phyloP scores from a whole-genome alignment of 2,329 filamentous ascomycete species.

The Cladosporium sp. region DNA sequence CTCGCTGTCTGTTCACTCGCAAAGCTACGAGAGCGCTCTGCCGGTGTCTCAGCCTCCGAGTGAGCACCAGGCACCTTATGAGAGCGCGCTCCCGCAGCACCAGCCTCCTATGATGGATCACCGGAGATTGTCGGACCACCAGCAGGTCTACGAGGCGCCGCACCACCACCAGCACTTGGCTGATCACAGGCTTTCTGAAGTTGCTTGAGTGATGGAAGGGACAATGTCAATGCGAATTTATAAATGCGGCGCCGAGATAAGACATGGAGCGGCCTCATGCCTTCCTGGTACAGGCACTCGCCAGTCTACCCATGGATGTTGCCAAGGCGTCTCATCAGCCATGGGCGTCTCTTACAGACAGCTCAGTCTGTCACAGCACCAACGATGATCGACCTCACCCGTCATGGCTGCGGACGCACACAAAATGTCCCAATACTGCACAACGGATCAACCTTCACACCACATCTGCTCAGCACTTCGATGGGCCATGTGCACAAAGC shows the following conservation, averaged over 20 bases:
- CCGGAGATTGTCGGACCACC: slow-evolving; percentile 7
- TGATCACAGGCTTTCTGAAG: slow-evolving; percentile 17
- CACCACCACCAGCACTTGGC: slow-evolving; percentile 1
- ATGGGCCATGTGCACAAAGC: too few relatives aligned
- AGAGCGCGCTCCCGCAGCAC: slow-evolving; percentile 13
- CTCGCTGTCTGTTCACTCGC: slow-evolving; percentile 17
- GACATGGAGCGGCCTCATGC: background rate
- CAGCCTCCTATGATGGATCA: slow-evolving; percentile 1
- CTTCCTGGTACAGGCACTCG: background rate
- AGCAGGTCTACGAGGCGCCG: slow-evolving; percentile 6
- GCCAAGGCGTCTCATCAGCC: background rate
- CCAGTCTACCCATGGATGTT: background rate
- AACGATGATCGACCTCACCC: background rate
- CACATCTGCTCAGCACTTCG: background rate
- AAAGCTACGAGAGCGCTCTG: background rate
- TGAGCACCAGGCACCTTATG: slow-evolving; percentile 1
- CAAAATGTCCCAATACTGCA: too few relatives aligned
- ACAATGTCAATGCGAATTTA: too few relatives aligned
- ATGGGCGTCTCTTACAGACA: background rate
- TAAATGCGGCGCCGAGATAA: too few relatives aligned
- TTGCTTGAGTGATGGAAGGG: background rate
- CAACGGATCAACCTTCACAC: background rate
- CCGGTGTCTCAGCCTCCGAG: background rate
- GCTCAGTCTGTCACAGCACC: background rate
- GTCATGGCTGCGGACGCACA: too few relatives aligned